phyloP scores from a whole-genome alignment of 257 asterid species.

The Lycium barbarum region DNA sequence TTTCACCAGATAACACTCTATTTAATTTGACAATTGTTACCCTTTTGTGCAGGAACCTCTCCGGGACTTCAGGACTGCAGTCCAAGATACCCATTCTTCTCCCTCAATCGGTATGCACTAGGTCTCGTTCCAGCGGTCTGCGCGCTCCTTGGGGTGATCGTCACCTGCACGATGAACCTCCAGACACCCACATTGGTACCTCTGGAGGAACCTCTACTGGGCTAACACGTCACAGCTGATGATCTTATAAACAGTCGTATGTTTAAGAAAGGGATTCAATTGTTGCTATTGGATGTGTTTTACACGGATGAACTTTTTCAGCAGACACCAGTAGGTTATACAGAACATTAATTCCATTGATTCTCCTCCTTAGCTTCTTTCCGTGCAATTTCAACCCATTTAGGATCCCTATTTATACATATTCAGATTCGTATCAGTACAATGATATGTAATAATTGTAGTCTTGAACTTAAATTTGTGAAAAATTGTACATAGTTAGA shows the following conservation, averaged over 20 bases:
- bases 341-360: slow-evolving; percentile 6
- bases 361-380: background rate
- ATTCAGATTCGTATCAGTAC: background rate
- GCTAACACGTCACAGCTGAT: slow-evolving; percentile 37
- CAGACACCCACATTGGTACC: slow-evolving; percentile 48
- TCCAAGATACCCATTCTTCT: slow-evolving; percentile 37
- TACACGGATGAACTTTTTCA: background rate
- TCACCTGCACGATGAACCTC: slow-evolving; percentile 72
- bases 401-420: background rate
- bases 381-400: slow-evolving; percentile 3
- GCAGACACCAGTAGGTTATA: slow-evolving; percentile 7
- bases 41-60: slow-evolving; percentile 53
- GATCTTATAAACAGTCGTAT: slow-evolving; percentile 4
- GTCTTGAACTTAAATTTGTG: background rate
- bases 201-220: slow-evolving; percentile 57
- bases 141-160: slow-evolving; percentile 64
- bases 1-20: background rate
- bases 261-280: slow-evolving; percentile 2
- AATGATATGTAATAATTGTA: background rate
- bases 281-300: background rate
- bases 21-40: background rate
- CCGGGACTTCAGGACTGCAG: slow-evolving; percentile 44
- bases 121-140: slow-evolving; percentile 84
- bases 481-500: slow-evolving; percentile 6
- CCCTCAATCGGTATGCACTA: slow-evolving; percentile 66